These are phyloP conservation scores for Cystobasidium pallidum DNA, from an alignment of 1,284 basidiomycete genomes.

Conservation along the genomic window DNA sequence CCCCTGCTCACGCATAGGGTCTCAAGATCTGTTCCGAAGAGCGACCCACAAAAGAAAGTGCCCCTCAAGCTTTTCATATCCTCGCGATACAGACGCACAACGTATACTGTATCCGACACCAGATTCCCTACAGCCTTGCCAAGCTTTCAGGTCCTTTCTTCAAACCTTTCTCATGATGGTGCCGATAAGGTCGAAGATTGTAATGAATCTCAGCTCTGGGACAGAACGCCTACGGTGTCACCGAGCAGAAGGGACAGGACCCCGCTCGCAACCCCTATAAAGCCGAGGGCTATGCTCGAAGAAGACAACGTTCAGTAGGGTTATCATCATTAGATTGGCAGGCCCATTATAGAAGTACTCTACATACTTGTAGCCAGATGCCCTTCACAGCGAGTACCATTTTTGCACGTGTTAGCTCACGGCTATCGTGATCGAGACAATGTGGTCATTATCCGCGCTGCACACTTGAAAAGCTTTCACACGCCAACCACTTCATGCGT, in stretches of 20 bases:
- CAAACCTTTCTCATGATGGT: background rate
- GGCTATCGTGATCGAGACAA: background rate
- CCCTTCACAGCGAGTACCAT: background rate
- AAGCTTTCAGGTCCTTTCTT: background rate
- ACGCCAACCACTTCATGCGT: background rate
- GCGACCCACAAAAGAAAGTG: background rate
- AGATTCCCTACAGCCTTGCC: conserved; percentile 14
- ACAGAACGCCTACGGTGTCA: conserved; percentile 12
- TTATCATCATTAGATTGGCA: background rate
- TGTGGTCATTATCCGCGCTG: background rate
- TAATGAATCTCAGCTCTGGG: background rate
- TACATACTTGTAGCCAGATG: no score
- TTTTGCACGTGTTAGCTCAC: background rate
- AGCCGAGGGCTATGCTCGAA: background rate
- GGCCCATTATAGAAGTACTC: no score
- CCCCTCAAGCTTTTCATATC: conserved; percentile 23
- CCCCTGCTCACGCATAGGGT: background rate
- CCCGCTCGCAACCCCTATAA: background rate
- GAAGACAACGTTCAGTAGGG: background rate
- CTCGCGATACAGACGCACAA: conserved; percentile 5
- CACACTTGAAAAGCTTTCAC: background rate
- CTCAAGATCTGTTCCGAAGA: background rate
- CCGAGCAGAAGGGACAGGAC: conserved; percentile 17
- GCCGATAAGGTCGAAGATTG: background rate
- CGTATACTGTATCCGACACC: conserved; percentile 2